Evolutionary conservation across 345 rosid genomes (phyloP), one percentile per base, ranked within the genome.

Genomic region (Eutrema yunnanense): DNA sequence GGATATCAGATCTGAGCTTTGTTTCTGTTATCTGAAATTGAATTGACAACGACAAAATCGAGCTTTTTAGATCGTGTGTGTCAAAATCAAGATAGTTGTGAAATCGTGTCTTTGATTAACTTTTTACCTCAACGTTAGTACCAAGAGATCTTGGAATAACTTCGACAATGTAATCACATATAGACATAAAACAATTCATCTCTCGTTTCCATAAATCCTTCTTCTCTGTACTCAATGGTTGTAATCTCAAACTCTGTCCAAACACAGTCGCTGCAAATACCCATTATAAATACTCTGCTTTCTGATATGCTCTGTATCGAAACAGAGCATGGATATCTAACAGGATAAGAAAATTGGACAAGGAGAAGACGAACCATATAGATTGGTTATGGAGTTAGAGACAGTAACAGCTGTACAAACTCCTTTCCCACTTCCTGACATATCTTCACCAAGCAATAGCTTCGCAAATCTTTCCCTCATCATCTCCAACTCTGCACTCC

Each of bases 401-500:
- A 92, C 85, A n/a, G 97, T 85, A 44, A 89, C 84, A 26, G 97
- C 93, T 3, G 97, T 86, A 73, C 86, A 86, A 68, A 89, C 97
- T 65, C 97, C 96, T 86, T 89, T 86, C 2, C 97, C 97, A 37
- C 92, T 78, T 73, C 97, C 97, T 12, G 97, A 92, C 97, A 92
- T 92, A 69, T 92, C 97, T 79, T 92, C 97, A 9, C 97, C 97
- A 2, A 92, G 85, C 82, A 92, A 76, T 43, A 92, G 83, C 87
- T 92, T 92, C 30, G 96, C 78, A 50, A 89, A 92, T 73, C 92
- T 85, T 64, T 92, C 97, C 77, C 85, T 89, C 97, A 89, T 92
- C 85, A 82, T 67, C 75, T 86, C 94, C 6, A 90, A 62, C 52
- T 84, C 96, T 90, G 77, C 77, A 33, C 40, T 62, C 12, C 2